Conservation (phyloP, 192 early-diverging fungal species). For the Podila clonocystis region DNA sequence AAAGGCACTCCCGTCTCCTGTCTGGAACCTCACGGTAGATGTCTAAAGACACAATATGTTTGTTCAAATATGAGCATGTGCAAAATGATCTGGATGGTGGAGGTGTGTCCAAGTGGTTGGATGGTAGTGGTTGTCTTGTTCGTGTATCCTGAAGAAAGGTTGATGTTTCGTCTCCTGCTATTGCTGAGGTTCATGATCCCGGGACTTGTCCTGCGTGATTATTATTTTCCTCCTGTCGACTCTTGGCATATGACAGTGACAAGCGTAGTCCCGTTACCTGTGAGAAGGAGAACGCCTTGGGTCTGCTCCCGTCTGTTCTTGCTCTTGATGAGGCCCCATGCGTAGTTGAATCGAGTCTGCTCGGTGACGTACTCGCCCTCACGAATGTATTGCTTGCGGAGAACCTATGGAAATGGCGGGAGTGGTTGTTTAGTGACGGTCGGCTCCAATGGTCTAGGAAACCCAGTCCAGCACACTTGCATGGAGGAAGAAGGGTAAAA, state of each 20-base stretch:
- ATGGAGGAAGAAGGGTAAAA: background rate
- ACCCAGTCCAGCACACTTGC: background rate
- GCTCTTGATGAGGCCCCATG: conserved; percentile 90
- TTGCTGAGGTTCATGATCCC: background rate
- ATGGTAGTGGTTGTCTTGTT: no score
- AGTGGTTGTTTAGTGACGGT: no score
- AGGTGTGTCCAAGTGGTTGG: background rate
- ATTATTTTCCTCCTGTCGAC: conserved; percentile 3
- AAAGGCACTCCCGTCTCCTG: conserved; percentile 93
- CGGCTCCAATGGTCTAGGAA: no score
- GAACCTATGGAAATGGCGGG: conserved; percentile 56
- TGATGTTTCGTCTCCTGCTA: no score
- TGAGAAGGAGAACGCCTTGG: conserved; percentile 78
- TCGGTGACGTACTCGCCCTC: conserved; percentile 72
- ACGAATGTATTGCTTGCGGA: conserved; percentile 76
- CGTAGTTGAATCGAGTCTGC: conserved; percentile 98
- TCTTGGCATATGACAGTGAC: conserved; percentile 13
- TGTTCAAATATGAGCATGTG: no score
- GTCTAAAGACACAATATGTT: conserved; percentile 59
- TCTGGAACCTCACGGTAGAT: conserved; percentile 86
- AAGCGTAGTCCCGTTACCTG: conserved; percentile 57
- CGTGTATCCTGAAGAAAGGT: no score
- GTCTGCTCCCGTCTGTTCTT: conserved; percentile 73
- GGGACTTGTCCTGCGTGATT: background rate
- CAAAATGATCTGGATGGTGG: background rate